A percentile compares a stretch with the other conserved stretches of the same genome.
These are phyloP conservation scores for Cladochytrium replicatum DNA, from an alignment of 192 early-diverging fungal genomes.

Conservation along the genomic window DNA sequence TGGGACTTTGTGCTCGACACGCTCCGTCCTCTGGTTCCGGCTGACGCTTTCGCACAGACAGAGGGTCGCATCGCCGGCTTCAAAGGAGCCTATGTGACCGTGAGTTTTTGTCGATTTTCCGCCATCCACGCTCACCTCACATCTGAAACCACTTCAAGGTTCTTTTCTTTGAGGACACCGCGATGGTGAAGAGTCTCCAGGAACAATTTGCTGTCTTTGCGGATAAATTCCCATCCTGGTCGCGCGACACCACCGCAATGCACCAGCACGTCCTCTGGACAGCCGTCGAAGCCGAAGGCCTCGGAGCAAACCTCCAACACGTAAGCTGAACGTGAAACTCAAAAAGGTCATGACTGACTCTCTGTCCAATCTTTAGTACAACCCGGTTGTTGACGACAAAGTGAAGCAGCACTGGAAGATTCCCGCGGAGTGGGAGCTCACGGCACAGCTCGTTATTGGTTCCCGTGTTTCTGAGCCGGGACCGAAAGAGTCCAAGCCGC, in stretches of 20 bases:
- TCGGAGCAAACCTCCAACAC: no score
- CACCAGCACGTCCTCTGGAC: slow-evolving; percentile 22
- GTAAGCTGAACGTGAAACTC: no score
- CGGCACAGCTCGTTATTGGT: slow-evolving; percentile 22
- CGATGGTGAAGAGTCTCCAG: slow-evolving; percentile 4
- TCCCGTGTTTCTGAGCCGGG: no score
- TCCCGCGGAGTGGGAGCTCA: slow-evolving; percentile 14
- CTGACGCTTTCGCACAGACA: slow-evolving; percentile 5
- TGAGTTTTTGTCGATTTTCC: no score
- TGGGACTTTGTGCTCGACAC: slow-evolving; percentile 9
- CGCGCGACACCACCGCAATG: slow-evolving; percentile 13
- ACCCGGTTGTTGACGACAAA: slow-evolving; percentile 5
- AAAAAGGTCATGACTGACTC: no score
- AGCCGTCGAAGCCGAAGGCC: slow-evolving; percentile 9
- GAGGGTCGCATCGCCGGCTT: slow-evolving; percentile 6
- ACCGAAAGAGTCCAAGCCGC: no score
- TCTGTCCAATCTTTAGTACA: no score
- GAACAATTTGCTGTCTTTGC: slow-evolving; percentile 5
- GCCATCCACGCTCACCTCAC: no score
- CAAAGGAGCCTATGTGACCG: slow-evolving; percentile 16
- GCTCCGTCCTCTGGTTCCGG: slow-evolving; percentile 3
- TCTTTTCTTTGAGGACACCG: slow-evolving; percentile 21
- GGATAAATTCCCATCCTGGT: slow-evolving; percentile 4
- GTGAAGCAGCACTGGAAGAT: not conserved
- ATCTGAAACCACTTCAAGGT: no score